These are phyloP conservation scores for Cyclotella sp. DNA, from an alignment of 108 stramenopile species.

Conservation along the genomic window DNA sequence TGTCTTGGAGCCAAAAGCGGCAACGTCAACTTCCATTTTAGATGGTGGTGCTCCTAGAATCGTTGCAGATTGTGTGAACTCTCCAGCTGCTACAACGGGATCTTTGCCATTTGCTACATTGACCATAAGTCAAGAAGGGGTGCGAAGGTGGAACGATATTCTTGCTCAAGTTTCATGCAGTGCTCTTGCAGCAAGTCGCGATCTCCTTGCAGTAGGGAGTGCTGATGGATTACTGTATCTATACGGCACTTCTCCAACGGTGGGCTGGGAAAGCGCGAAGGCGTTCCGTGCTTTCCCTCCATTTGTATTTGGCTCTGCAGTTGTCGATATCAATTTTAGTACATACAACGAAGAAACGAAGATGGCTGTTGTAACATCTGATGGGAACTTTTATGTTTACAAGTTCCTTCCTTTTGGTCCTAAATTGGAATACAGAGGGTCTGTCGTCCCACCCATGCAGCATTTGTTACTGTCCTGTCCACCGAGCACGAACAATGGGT, in stretches of 20 bases:
- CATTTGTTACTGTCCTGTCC: constrained; percentile 66
- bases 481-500: constrained; percentile 11
- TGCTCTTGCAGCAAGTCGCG: constrained; percentile 60
- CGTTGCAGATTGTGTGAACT: constrained; percentile 79
- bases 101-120: constrained; percentile 64
- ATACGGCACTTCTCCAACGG: constrained; percentile 77
- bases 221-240: constrained; percentile 76
- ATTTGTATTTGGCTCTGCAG: constrained; percentile 67
- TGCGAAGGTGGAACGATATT: constrained; percentile 73
- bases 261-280: constrained; percentile 71
- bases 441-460: constrained; percentile 80
- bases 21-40: constrained; percentile 4
- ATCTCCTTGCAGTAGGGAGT: constrained; percentile 74
- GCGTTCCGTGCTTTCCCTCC: constrained; percentile 83
- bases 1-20: constrained; percentile 44
- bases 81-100: constrained; percentile 44
- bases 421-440: constrained; percentile 68
- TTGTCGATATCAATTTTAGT: constrained; percentile 53
- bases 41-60: constrained; percentile 23
- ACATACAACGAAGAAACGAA: constrained; percentile 19
- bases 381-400: constrained; percentile 78
- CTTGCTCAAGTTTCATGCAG: constrained; percentile 67
- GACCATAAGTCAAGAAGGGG: constrained; percentile 65
- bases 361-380: constrained; percentile 73
- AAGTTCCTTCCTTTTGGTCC: constrained; percentile 41